A percentile compares a stretch with the other conserved stretches of the same genome.
phyloP scores from a whole-genome alignment of 148 eudicot genomes.

The Dianthus caryophyllus region DNA sequence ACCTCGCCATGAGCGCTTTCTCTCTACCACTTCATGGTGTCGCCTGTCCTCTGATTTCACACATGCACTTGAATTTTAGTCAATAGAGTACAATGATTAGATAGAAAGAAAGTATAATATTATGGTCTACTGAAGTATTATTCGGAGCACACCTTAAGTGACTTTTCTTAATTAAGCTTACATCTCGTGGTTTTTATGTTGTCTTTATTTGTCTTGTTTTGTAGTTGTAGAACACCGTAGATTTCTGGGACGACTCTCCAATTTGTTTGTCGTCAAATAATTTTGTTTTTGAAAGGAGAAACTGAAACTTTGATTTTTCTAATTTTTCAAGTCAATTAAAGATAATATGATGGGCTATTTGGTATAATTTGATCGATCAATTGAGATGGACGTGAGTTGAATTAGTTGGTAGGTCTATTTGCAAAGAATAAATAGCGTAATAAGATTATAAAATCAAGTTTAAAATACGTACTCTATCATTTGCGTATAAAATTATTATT shows the following conservation, averaged over 20 bases:
- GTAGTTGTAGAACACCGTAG: slow-evolving; percentile 1
- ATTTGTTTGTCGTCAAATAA: not conserved
- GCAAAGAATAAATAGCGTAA: too few species aligned
- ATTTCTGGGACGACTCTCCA: not conserved
- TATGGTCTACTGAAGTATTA: not conserved
- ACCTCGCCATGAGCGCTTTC: too few species aligned
- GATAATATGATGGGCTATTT: too few species aligned
- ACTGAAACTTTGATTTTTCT: too few species aligned
- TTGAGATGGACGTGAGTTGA: too few species aligned
- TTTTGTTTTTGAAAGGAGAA: not conserved
- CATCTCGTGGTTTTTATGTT: not conserved
- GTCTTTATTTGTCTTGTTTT: not conserved
- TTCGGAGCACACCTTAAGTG: slow-evolving; percentile 19
- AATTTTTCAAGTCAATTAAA: not conserved
- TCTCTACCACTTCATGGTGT: too few species aligned
- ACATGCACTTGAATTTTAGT: not conserved
- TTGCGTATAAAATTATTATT: too few species aligned
- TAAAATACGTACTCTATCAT: too few species aligned
- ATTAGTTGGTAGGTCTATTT: too few species aligned
- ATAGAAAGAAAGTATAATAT: not conserved
- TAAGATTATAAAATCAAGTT: too few species aligned
- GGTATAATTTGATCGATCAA: too few species aligned
- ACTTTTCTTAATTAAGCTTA: slow-evolving; percentile 20
- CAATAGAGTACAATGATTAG: not conserved
- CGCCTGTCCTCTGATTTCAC: too few species aligned